Evolutionary conservation across 2,329 filamentous ascomycete species (phyloP).

Genomic region (Botrytis medusae): DNA sequence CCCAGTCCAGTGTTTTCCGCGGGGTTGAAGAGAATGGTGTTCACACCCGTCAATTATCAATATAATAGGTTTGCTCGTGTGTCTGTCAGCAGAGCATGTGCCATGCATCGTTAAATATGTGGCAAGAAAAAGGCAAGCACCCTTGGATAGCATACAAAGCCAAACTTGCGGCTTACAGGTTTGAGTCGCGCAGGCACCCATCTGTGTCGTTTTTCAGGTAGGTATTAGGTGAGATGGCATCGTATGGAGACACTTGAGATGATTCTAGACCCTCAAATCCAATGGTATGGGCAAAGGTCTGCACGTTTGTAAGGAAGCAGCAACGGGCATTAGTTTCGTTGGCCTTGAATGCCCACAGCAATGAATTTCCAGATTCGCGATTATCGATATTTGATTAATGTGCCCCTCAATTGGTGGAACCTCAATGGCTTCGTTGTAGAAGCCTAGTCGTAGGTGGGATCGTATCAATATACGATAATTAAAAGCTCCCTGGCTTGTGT

Average conservation of each 20-base stretch:
- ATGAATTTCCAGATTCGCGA: neutral
- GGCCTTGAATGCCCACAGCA: neutral
- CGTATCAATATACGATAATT: neutral
- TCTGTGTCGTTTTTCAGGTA: neutral
- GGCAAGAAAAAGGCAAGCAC: neutral
- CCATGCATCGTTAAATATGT: neutral
- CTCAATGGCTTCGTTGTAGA: neutral
- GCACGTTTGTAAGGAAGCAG: neutral
- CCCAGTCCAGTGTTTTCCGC: neutral
- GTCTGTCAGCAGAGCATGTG: neutral
- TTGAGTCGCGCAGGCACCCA: neutral
- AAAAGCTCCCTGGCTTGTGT: neutral
- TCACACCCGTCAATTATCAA: neutral
- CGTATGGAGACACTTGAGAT: neutral
- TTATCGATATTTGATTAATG: neutral
- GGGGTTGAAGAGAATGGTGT: neutral
- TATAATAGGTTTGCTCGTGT: slow-evolving; percentile 7
- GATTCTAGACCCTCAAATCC: neutral
- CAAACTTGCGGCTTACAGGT: neutral
- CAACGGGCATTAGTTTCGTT: neutral
- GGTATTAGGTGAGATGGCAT: neutral
- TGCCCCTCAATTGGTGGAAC: neutral
- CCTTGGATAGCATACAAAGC: neutral
- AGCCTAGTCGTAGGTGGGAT: neutral
- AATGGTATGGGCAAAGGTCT: neutral